Conservation (phyloP, 2,329 filamentous ascomycete genomes). For the Beauveria rudraprayagi region DNA sequence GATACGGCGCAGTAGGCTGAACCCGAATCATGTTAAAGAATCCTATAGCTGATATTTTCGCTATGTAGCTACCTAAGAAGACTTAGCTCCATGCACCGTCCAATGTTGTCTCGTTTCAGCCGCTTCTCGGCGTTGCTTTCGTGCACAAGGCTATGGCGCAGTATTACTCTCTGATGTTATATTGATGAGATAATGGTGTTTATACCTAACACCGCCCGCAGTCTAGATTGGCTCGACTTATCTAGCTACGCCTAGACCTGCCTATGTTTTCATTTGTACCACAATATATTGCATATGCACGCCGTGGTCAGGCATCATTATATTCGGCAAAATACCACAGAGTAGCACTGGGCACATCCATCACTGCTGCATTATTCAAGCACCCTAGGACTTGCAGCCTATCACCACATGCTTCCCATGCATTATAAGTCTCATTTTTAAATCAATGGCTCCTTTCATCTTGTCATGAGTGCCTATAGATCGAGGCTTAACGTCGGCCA, state of each 20-base stretch:
- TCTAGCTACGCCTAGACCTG: background rate
- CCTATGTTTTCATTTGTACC: background rate
- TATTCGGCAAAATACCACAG: background rate
- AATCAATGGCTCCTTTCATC: too few species aligned
- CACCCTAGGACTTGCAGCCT: background rate
- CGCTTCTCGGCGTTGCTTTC: background rate
- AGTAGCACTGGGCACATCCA: background rate
- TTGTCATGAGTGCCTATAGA: too few species aligned
- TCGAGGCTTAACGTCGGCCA: too few species aligned
- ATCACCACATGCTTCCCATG: background rate
- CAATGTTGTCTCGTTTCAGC: background rate
- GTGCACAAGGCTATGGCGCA: background rate
- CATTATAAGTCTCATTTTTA: background rate
- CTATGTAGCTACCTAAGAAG: background rate
- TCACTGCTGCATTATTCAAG: background rate
- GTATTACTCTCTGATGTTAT: background rate
- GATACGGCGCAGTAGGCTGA: background rate
- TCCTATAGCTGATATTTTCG: background rate
- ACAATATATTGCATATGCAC: background rate
- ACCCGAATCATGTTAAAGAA: background rate
- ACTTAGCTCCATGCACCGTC: background rate
- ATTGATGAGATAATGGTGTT: background rate
- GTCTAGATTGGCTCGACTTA: background rate
- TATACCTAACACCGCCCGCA: background rate
- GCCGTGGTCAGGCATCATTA: background rate